A percentile compares a stretch with the other conserved stretches of the same genome.
phyloP scores from a whole-genome alignment of 2,329 filamentous ascomycete genomes.

The Fusarium sororula region DNA sequence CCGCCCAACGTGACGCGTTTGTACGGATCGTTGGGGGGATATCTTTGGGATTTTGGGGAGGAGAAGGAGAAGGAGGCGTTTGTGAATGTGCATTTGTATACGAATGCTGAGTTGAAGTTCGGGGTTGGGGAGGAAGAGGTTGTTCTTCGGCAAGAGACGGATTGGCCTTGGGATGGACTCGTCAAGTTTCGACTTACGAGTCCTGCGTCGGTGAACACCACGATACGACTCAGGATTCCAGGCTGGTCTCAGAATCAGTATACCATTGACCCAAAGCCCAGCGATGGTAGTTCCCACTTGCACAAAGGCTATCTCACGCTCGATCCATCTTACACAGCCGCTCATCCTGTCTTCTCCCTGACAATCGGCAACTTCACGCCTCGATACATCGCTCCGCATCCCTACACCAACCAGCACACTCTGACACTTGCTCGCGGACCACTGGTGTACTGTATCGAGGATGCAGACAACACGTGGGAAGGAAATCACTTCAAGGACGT shows the following conservation, averaged over 20 bases:
- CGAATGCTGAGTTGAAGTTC: conserved; percentile 56
- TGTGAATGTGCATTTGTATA: conserved; percentile 66
- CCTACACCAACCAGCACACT: conserved; percentile 64
- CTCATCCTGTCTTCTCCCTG: conserved; percentile 49
- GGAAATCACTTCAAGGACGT: conserved; percentile 27
- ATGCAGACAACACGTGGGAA: conserved; percentile 44
- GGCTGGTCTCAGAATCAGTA: conserved; percentile 55
- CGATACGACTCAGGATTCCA: conserved; percentile 62
- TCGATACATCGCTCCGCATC: conserved; percentile 61
- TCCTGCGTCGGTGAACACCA: conserved; percentile 37
- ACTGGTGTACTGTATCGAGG: conserved; percentile 69
- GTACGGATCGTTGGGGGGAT: conserved; percentile 65
- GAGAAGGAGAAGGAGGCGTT: conserved; percentile 40
- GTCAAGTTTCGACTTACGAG: conserved; percentile 56
- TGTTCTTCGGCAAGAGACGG: conserved; percentile 51
- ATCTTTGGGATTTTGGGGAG: conserved; percentile 59
- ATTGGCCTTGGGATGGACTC: conserved; percentile 67
- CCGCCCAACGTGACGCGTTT: conserved; percentile 67
- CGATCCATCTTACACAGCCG: conserved; percentile 49
- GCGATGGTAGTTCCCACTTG: conserved; percentile 16
- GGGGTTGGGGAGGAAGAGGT: conserved; percentile 47
- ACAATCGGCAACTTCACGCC: conserved; percentile 56
- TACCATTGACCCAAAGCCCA: conserved; percentile 48
- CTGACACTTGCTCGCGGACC: conserved; percentile 65
- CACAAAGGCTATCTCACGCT: conserved; percentile 60